A percentile compares a stretch with the other conserved stretches of the same genome.
Conservation (phyloP, 768 basidiomycete genomes). For the Collybia mongolica region DNA sequence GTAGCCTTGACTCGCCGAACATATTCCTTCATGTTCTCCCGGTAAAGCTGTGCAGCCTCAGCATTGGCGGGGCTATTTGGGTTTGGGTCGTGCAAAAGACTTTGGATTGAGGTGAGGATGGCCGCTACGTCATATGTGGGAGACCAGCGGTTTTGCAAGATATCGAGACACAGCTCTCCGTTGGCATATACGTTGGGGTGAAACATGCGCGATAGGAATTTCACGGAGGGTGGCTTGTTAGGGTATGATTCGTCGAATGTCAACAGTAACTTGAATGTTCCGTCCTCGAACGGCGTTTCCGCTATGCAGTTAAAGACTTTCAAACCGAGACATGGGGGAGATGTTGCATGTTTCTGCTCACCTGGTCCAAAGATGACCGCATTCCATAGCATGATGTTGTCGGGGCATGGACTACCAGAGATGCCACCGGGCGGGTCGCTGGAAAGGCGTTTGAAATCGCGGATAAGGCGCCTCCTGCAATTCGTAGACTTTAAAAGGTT, state of each 20-base stretch:
- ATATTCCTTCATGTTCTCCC: conserved; percentile 99
- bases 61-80: conserved; percentile 98
- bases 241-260: conserved; percentile 98
- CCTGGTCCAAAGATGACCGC: conserved; percentile 99
- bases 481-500: conserved; percentile 73
- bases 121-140: conserved; percentile 99
- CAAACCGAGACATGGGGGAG: neutral
- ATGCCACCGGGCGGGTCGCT: conserved; percentile 95
- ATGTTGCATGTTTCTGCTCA: conserved; percentile 35
- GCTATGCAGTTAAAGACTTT: conserved; percentile 42
- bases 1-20: conserved; percentile 89
- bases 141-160: conserved; percentile 97
- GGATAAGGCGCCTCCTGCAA: conserved; percentile 92
- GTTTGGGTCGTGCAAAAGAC: conserved; percentile 95
- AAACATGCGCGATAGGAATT: conserved; percentile 97
- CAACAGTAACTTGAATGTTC: conserved; percentile 94
- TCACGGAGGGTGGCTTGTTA: conserved; percentile 96
- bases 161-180: conserved; percentile 97
- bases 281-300: conserved; percentile 99
- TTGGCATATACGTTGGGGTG: conserved; percentile 99
- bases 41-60: conserved; percentile 93
- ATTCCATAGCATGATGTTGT: conserved; percentile 99
- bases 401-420: conserved; percentile 94
- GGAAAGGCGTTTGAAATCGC: conserved; percentile 95
- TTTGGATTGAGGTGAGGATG: conserved; percentile 95